phyloP scores from a whole-genome alignment of 2,329 filamentous ascomycete species.

The Raffaelea arxii region DNA sequence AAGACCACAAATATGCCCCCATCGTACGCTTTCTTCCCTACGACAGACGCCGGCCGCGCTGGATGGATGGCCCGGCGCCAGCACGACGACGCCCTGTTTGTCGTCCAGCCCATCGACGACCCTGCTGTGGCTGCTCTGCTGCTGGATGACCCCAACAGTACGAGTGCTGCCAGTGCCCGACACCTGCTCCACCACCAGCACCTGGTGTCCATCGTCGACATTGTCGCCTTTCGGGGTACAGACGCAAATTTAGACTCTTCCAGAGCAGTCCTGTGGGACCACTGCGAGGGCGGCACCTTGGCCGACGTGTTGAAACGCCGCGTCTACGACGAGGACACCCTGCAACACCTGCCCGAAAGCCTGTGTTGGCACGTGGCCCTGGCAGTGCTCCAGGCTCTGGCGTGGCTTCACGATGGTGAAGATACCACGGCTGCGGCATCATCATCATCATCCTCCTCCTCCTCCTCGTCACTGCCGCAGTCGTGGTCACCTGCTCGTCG shows the following conservation, averaged over 20 bases:
- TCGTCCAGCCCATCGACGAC: neutral
- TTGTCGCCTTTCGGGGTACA: neutral
- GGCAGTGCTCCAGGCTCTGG: constrained; percentile 36
- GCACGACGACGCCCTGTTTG: neutral
- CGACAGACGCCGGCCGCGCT: neutral
- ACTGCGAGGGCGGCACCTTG: constrained; percentile 41
- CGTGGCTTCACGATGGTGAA: constrained; percentile 42
- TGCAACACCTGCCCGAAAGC: constrained; percentile 41
- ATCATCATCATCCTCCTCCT: no score
- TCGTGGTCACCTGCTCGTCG: neutral
- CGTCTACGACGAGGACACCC: neutral
- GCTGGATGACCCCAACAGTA: no score
- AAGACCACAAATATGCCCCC: neutral
- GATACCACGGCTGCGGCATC: constrained; percentile 15
- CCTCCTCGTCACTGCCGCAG: no score
- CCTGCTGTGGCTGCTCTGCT: no score
- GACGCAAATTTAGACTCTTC: neutral
- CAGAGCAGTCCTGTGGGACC: constrained; percentile 35
- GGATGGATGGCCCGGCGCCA: neutral
- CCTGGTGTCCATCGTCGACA: constrained; percentile 32
- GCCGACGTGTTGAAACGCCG: constrained; percentile 22
- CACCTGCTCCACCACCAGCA: constrained; percentile 29
- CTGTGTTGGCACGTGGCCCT: constrained; percentile 47
- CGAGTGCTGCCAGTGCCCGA: no score
- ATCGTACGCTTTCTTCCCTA: neutral